Percentiles rank a stretch among this genome's conserved stretches.
These are phyloP conservation scores for Xylaria sp. DNA, from an alignment of 2,329 filamentous ascomycete species.

Conservation along the genomic window DNA sequence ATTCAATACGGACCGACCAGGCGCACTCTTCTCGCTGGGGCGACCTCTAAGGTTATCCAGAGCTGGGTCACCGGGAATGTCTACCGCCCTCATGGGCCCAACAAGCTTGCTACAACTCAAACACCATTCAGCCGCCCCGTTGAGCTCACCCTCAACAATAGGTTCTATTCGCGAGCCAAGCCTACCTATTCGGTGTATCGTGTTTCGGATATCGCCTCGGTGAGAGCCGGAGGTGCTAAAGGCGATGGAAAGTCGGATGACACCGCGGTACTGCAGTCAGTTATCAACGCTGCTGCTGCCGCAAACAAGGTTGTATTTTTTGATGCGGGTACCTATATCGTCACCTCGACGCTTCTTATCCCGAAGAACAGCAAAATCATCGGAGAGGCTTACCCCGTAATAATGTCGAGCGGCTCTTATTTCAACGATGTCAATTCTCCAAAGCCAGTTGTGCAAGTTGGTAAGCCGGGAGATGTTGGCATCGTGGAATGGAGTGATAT, in stretches of 20 bases:
- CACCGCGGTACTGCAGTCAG: constrained; percentile 71
- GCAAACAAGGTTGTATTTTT: constrained; percentile 64
- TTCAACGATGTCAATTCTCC: constrained; percentile 58
- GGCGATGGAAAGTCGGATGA: constrained; percentile 80
- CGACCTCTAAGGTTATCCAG: constrained; percentile 53
- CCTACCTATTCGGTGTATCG: constrained; percentile 72
- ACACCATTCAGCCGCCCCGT: constrained; percentile 55
- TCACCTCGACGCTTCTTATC: constrained; percentile 60
- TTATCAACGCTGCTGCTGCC: constrained; percentile 62
- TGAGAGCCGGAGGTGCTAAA: constrained; percentile 70
- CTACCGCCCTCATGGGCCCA: constrained; percentile 57
- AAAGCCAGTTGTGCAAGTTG: constrained; percentile 63
- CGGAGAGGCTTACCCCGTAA: constrained; percentile 62
- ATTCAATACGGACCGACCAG: constrained; percentile 53
- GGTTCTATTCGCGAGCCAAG: constrained; percentile 76
- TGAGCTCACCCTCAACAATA: constrained; percentile 57
- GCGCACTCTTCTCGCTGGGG: constrained; percentile 60
- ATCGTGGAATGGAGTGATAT: constrained; percentile 67
- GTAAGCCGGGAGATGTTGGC: constrained; percentile 60
- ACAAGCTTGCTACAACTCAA: constrained; percentile 55
- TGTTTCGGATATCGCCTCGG: constrained; percentile 67
- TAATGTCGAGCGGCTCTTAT: constrained; percentile 56
- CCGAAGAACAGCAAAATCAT: constrained; percentile 60
- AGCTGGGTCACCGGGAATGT: constrained; percentile 71
- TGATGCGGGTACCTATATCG: constrained; percentile 66